Conservation (phyloP, 2,329 filamentous ascomycete genomes). For the Pseudogymnoascus sp. region DNA sequence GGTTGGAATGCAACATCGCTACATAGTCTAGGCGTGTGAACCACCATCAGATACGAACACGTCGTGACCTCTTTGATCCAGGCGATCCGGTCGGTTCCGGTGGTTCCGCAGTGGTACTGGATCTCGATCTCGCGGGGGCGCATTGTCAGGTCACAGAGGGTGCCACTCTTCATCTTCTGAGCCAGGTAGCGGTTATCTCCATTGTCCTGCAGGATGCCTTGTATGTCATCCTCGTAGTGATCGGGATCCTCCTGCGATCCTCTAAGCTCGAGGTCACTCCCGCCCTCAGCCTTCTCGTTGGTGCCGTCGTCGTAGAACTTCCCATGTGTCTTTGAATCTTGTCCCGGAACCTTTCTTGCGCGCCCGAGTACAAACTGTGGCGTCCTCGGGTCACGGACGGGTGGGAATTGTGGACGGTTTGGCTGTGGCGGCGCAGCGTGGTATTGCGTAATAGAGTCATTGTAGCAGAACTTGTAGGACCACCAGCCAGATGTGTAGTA, state of each 20-base stretch:
- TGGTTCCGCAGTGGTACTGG: conserved; percentile 52
- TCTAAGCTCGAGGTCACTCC: conserved; percentile 18
- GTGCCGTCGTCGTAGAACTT: conserved; percentile 21
- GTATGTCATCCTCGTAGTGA: neutral
- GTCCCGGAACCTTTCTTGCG: conserved; percentile 31
- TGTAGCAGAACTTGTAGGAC: conserved; percentile 70
- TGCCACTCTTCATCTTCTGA: conserved; percentile 57
- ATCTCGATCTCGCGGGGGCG: conserved; percentile 60
- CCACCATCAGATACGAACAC: conserved; percentile 65
- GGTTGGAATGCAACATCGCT: conserved; percentile 58
- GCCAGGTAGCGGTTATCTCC: conserved; percentile 62
- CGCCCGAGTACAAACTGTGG: conserved; percentile 56
- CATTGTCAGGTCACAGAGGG: conserved; percentile 62
- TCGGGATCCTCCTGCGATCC: conserved; percentile 20
- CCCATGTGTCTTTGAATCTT: conserved; percentile 14
- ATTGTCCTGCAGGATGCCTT: conserved; percentile 50
- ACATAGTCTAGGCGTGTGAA: conserved; percentile 66
- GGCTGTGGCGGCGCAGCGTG: conserved; percentile 57
- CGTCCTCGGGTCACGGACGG: conserved; percentile 55
- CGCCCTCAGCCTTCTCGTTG: conserved; percentile 18
- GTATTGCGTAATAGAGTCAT: conserved; percentile 59
- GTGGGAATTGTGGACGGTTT: conserved; percentile 53
- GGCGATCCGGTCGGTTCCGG: conserved; percentile 54
- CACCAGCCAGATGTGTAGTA: conserved; percentile 68
- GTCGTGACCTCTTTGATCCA: conserved; percentile 67